These are phyloP conservation scores for Cercospora beticola DNA, from an alignment of 2,329 filamentous ascomycete species.

Conservation along the genomic window DNA sequence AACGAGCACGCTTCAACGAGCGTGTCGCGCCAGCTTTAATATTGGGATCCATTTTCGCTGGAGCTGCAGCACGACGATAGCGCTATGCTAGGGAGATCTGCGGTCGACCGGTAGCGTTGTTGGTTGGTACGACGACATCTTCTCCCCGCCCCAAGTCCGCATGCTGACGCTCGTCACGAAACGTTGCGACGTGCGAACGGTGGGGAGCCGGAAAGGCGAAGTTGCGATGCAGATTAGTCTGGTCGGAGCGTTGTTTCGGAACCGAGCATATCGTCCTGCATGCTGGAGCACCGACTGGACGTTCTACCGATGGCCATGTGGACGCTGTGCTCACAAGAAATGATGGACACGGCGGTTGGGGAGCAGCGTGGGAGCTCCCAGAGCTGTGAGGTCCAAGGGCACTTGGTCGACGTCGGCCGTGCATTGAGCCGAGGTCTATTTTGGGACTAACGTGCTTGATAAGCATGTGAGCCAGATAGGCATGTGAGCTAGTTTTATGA, in stretches of 20 bases:
- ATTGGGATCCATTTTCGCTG: not conserved
- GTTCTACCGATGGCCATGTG: not conserved
- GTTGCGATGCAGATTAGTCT: not conserved
- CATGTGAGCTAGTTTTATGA: too few species aligned
- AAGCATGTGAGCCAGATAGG: too few species aligned
- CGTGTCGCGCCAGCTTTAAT: not conserved
- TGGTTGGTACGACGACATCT: slow-evolving; percentile 6
- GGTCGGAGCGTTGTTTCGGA: slow-evolving; percentile 6
- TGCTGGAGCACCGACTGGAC: not conserved
- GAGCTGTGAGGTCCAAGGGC: not conserved
- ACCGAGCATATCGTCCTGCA: not conserved
- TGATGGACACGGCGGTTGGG: not conserved
- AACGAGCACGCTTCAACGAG: not conserved
- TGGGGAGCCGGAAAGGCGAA: slow-evolving; percentile 9
- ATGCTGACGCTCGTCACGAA: not conserved
- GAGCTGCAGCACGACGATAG: slow-evolving; percentile 2
- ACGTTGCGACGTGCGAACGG: not conserved
- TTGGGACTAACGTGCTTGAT: too few species aligned
- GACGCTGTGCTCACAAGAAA: not conserved
- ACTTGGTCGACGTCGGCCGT: not conserved
- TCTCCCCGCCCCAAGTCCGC: slow-evolving; percentile 12
- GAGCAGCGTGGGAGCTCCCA: not conserved
- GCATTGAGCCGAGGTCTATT: slow-evolving; percentile 4
- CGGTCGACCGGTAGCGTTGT: not conserved
- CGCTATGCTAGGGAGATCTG: slow-evolving; percentile 4